Evolutionary conservation across 2,329 filamentous ascomycete species (phyloP).

Genomic region (Xylariales sp.): DNA sequence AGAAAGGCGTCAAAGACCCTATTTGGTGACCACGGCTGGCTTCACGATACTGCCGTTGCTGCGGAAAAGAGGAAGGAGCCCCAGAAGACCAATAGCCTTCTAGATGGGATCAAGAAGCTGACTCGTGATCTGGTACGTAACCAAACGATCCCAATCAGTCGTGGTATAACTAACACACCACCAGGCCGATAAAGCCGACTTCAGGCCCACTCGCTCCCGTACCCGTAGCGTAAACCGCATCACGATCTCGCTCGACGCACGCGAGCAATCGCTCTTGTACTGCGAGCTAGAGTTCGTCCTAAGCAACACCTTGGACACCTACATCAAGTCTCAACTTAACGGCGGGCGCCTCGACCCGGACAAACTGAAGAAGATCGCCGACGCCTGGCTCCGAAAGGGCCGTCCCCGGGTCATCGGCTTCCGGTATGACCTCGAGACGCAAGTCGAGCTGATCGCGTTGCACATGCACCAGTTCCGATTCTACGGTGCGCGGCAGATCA

Average conservation of each 20-base stretch:
- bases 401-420: constrained; percentile 52
- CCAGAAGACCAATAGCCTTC: constrained; percentile 18
- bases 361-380: constrained; percentile 46
- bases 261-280: constrained; percentile 55
- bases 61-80: constrained; percentile 14
- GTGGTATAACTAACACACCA: background rate
- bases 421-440: constrained; percentile 56
- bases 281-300: constrained; percentile 55
- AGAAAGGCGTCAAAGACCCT: constrained; percentile 43
- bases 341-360: constrained; percentile 49
- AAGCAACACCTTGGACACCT: constrained; percentile 45
- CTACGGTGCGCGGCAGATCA: constrained; percentile 42
- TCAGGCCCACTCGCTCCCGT: constrained; percentile 26
- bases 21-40: constrained; percentile 53
- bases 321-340: constrained; percentile 48
- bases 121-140: constrained; percentile 48
- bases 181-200: constrained; percentile 29
- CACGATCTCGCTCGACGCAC: constrained; percentile 46
- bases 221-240: constrained; percentile 30
- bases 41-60: constrained; percentile 35
- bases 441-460: constrained; percentile 48
- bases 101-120: constrained; percentile 35
- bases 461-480: constrained; percentile 52
- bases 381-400: constrained; percentile 47
- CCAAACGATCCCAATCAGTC: background rate